Base-by-base conservation (phyloP, 257 asterid species). In the Handroanthus guayacan region DNA sequence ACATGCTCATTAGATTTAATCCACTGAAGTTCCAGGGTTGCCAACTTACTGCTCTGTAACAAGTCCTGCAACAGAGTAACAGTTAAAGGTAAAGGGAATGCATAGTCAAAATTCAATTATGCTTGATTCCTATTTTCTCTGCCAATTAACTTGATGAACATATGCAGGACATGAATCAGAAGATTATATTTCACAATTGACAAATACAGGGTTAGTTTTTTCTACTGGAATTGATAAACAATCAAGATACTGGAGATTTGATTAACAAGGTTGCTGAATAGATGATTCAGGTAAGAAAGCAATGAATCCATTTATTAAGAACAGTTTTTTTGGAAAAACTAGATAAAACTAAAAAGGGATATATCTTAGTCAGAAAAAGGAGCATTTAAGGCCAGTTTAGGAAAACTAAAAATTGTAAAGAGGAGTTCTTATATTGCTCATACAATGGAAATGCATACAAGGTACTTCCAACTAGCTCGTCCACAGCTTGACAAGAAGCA, bases 1-100 rank as follows among this genome's bases (percentile, higher is more conserved):
- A 91, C 98, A 81, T 95, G 93, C 78, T 89, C 92, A 75, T 79
- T 84, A 75, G 95, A 88, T 84, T 95, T 95, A 54, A 95, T 89
- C 97, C 97, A 92, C 69, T 84, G 96, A 70, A 95, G 86, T 72
- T 95, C 98, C 87, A 95, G 84, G 78, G 82, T 77, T 75, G 76
- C 89, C 93, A 92, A 78, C 82, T 87, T 90, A 77, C 91, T 79
- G 80, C 65, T 83, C 71, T 82, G 88, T 37, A 95, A 82, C 82
- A 93, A 82, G 79, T 81, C 90, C 98, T 95, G 89, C 85, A 88
- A 75, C 81, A 82, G 52, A 72, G 52, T 17, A 75, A 75, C 39
- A 74, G 74, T 66, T 37, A 72, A 66, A 48, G 54, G 58, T 64
- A 65, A 76, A 69, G 1, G 31, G 31, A 51, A 72, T 14, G 14